Evolutionary conservation across 768 basidiomycete genomes (phyloP).

Genomic region (Lentinula sp.): DNA sequence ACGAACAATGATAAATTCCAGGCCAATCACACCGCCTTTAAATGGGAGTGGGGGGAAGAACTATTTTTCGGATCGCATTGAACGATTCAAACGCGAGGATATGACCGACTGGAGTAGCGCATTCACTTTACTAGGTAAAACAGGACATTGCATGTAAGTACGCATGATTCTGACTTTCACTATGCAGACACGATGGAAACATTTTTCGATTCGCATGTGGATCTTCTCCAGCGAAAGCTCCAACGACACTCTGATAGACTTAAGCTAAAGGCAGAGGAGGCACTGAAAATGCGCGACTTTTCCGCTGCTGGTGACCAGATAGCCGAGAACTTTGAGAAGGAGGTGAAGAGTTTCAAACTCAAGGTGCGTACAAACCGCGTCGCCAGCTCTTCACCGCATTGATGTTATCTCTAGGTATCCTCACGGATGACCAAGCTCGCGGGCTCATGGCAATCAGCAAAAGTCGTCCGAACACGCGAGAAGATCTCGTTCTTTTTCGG

Average conservation of each 20-base stretch:
- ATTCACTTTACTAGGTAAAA: conserved; percentile 78
- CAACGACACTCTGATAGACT: conserved; percentile 83
- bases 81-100: conserved; percentile 71
- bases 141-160: background rate
- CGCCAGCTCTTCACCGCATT: background rate
- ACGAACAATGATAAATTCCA: conserved; percentile 4
- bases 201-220: conserved; percentile 87
- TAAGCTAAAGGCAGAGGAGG: conserved; percentile 76
- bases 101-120: conserved; percentile 73
- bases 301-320: conserved; percentile 36
- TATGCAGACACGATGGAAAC: conserved; percentile 85
- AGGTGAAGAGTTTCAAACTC: conserved; percentile 80
- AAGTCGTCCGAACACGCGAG: conserved; percentile 76
- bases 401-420: conserved; percentile 49
- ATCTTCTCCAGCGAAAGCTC: conserved; percentile 75
- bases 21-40: conserved; percentile 2
- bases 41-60: conserved; percentile 22
- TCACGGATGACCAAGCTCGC: conserved; percentile 72
- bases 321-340: conserved; percentile 75
- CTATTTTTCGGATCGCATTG: conserved; percentile 65
- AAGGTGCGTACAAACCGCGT: conserved; percentile 44
- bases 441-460: conserved; percentile 88
- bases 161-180: conserved; percentile 16
- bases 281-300: conserved; percentile 52
- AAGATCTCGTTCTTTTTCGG: conserved; percentile 91